Percentiles rank a stretch among this genome's conserved stretches.
phyloP scores from a whole-genome alignment of 164 flowering plant species.

The Malania oleifera region DNA sequence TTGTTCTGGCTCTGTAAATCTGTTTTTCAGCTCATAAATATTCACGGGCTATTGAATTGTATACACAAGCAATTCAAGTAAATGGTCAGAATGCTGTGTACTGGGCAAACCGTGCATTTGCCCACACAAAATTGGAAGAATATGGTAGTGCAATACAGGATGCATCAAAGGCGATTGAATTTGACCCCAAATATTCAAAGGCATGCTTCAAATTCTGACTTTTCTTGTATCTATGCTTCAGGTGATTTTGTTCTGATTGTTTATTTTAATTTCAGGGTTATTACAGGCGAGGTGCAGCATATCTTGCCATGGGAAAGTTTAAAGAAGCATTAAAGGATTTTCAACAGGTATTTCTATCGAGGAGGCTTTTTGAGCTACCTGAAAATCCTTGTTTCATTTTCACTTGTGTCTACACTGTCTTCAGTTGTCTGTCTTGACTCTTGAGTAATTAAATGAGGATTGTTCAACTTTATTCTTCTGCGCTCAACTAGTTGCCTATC shows the following conservation, averaged over 20 bases:
- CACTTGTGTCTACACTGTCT: no score
- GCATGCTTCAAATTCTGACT: constrained; percentile 25
- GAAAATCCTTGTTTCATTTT: no score
- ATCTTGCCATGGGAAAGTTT: constrained; percentile 96
- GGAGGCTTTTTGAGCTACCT: no score
- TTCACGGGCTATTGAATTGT: constrained; percentile 77
- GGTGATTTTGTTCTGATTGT: constrained; percentile 18
- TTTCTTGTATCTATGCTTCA: neutral
- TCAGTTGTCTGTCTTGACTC: no score
- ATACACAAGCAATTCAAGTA: constrained; percentile 76
- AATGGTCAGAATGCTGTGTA: constrained; percentile 76
- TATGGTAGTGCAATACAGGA: constrained; percentile 96
- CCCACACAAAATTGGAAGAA: constrained; percentile 91
- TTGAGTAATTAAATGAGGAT: no score
- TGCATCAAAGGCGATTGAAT: constrained; percentile 87
- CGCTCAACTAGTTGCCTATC: no score
- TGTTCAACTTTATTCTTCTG: no score
- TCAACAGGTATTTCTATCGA: constrained; percentile 86
- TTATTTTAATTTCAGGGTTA: constrained; percentile 57
- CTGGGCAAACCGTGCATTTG: constrained; percentile 95
- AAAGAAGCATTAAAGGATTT: constrained; percentile 97
- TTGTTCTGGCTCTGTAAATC: constrained; percentile 3
- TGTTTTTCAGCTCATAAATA: constrained; percentile 64
- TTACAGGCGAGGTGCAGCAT: constrained; percentile 93
- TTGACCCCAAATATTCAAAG: constrained; percentile 91